These are phyloP conservation scores for Leersia perrieri DNA, from an alignment of 176 grass and related monocot species.

Conservation along the genomic window DNA sequence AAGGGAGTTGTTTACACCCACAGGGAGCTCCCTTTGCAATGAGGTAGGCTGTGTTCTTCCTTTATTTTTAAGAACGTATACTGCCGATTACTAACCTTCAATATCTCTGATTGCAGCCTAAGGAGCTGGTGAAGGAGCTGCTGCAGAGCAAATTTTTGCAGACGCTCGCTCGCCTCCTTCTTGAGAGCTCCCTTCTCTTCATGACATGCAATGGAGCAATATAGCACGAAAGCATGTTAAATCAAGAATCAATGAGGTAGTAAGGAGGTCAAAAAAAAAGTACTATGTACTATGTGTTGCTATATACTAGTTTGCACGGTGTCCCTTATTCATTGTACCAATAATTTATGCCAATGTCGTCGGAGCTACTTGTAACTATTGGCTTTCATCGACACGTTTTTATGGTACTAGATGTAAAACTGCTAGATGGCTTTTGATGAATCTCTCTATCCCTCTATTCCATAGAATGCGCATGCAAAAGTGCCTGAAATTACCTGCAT, in stretches of 20 bases:
- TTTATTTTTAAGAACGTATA: not conserved
- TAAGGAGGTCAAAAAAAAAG: not conserved
- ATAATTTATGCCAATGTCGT: conserved; percentile 21
- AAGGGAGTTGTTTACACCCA: conserved; percentile 92
- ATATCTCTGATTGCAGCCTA: conserved; percentile 13
- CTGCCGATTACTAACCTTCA: not conserved
- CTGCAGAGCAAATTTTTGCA: conserved; percentile 16
- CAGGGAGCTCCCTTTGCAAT: conserved; percentile 78
- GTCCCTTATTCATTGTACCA: not conserved
- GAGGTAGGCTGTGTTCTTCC: conserved; percentile 14
- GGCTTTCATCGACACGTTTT: conserved; percentile 5
- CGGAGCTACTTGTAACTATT: not conserved
- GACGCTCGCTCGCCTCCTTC: not conserved
- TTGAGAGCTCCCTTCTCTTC: not conserved
- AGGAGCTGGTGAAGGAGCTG: not conserved
- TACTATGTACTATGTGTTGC: not conserved
- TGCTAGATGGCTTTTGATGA: not conserved
- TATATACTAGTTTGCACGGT: conserved; percentile 4
- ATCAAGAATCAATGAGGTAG: not conserved
- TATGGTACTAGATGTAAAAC: not conserved
- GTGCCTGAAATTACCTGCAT: not conserved
- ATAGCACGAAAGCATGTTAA: not conserved
- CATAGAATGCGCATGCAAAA: not conserved
- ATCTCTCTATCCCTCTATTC: not conserved
- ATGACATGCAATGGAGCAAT: not conserved